Evolutionary conservation across 2,329 filamentous ascomycete species (phyloP).

Genomic region (Tolypocladium guangdongense): DNA sequence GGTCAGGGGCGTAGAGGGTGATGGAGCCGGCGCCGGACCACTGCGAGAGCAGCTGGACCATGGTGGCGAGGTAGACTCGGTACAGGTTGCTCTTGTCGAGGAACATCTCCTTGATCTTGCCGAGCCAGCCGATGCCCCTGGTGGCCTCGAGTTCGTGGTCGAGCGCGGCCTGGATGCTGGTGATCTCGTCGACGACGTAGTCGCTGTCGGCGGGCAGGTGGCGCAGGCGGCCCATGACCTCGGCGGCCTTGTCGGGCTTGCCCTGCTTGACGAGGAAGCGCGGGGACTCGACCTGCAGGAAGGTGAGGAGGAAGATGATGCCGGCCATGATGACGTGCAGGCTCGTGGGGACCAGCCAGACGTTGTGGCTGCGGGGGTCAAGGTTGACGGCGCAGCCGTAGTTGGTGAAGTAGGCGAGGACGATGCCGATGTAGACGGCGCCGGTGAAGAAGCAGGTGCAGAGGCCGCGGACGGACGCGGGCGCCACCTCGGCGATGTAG

Average conservation of each 20-base stretch:
- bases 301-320: conserved; percentile 58
- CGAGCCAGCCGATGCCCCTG: conserved; percentile 51
- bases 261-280: conserved; percentile 59
- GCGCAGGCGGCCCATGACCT: conserved; percentile 46
- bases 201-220: conserved; percentile 47
- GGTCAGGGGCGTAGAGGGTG: conserved; percentile 64
- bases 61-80: conserved; percentile 55
- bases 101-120: conserved; percentile 59
- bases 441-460: conserved; percentile 50
- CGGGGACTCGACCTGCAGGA: conserved; percentile 59
- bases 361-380: conserved; percentile 30
- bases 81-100: conserved; percentile 59
- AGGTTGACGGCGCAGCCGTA: conserved; percentile 46
- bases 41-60: conserved; percentile 62
- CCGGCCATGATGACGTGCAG: conserved; percentile 69
- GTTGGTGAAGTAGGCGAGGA: conserved; percentile 69
- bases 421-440: conserved; percentile 63
- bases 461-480: conserved; percentile 57
- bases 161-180: conserved; percentile 52
- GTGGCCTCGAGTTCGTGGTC: conserved; percentile 64
- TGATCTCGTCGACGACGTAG: conserved; percentile 51
- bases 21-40: conserved; percentile 66
- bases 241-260: conserved; percentile 45
- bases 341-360: conserved; percentile 59
- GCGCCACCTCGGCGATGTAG: conserved; percentile 63